Percentiles rank a stretch among this genome's conserved stretches.
Conservation (phyloP, 129 eudicot species). For the Ambrosia trifida region DNA sequence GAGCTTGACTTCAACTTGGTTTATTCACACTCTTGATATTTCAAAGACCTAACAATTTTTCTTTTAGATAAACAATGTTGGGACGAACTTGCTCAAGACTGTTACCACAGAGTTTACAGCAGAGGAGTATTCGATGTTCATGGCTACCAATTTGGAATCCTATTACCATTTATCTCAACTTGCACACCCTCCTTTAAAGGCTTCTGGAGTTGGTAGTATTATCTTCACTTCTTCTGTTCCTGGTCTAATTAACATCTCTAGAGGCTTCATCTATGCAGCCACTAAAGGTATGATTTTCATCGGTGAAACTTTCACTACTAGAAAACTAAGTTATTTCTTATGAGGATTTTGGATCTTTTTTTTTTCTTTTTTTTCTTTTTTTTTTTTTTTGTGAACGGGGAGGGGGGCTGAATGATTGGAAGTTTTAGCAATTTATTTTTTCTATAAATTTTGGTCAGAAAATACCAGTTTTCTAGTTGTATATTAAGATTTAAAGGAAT, state of each 20-base stretch:
- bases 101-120: conserved; percentile 51
- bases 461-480: no score
- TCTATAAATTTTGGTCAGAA: no score
- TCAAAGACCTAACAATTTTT: background rate
- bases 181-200: conserved; percentile 66
- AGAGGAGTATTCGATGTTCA: conserved; percentile 59
- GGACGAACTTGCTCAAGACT: conserved; percentile 58
- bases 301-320: background rate
- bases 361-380: no score
- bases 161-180: conserved; percentile 73
- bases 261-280: conserved; percentile 62
- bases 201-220: conserved; percentile 64
- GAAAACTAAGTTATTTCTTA: no score
- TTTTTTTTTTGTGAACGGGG: no score
- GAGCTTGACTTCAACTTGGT: no score
- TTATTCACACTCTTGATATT: no score
- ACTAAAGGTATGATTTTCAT: conserved; percentile 53
- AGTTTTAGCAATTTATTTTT: no score
- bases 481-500: no score
- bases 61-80: conserved; percentile 72
- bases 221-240: conserved; percentile 85
- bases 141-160: conserved; percentile 84
- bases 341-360: no score
- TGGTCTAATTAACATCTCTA: conserved; percentile 45
- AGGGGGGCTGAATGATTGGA: no score